A percentile compares a stretch with the other conserved stretches of the same genome.
Evolutionary conservation across 1,284 basidiomycete species (phyloP).

Genomic region (Phellinidium pouzarii): DNA sequence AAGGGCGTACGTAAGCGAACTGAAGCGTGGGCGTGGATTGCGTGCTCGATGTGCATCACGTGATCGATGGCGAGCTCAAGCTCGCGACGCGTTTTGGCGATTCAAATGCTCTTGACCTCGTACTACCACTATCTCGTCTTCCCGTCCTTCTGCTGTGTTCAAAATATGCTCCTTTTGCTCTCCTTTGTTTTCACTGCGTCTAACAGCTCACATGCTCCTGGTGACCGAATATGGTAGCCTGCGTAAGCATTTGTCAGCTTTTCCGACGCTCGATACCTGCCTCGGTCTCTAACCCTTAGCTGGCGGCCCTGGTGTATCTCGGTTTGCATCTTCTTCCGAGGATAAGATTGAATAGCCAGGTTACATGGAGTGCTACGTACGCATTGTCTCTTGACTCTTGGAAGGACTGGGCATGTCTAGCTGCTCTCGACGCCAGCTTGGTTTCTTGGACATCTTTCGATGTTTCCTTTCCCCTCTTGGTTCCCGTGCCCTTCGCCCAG

Average conservation of each 20-base stretch:
- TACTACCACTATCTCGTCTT: not conserved
- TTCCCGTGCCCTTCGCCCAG: not conserved
- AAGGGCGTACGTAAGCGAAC: not conserved
- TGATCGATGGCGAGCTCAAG: not conserved
- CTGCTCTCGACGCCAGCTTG: not conserved
- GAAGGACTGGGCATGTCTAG: not conserved
- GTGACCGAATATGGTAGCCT: not conserved
- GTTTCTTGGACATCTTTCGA: not conserved
- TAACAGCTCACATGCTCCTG: not conserved
- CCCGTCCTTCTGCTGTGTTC: not conserved
- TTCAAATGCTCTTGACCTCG: not conserved
- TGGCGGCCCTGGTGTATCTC: not conserved
- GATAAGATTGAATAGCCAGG: not conserved
- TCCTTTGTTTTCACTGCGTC: not conserved
- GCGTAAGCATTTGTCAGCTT: not conserved
- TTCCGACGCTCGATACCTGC: not conserved
- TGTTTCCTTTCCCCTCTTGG: not conserved
- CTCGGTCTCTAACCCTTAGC: not conserved
- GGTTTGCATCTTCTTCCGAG: not conserved
- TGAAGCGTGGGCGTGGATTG: not conserved
- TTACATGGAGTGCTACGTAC: not conserved
- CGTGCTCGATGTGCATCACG: not conserved
- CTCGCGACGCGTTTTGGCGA: not conserved
- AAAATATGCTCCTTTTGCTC: not conserved
- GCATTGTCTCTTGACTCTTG: not conserved